A percentile compares a stretch with the other conserved stretches of the same genome.
These are phyloP conservation scores for Fusarium secorum DNA, from an alignment of 2,329 filamentous ascomycete genomes.

Conservation along the genomic window DNA sequence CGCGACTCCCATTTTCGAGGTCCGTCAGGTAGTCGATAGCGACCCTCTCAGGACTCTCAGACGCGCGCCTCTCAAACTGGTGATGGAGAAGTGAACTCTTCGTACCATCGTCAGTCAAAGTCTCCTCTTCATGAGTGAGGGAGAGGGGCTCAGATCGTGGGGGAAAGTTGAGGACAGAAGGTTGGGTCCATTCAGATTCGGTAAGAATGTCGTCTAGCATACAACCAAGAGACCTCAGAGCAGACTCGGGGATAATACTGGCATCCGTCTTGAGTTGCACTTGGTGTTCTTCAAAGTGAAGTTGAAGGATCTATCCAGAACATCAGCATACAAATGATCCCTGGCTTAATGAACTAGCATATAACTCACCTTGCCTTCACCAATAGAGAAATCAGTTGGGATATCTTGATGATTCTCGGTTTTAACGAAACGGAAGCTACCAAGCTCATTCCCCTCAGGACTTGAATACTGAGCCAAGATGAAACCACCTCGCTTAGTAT, in stretches of 20 bases:
- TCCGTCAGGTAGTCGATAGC: constrained; percentile 7
- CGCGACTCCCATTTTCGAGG: not conserved
- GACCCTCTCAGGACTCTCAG: not conserved
- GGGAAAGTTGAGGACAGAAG: constrained; percentile 22
- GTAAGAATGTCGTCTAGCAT: not conserved
- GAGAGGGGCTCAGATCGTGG: not conserved
- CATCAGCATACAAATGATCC: not conserved
- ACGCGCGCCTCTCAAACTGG: not conserved
- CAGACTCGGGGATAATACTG: not conserved
- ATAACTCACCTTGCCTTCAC: not conserved
- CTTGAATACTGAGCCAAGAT: not conserved
- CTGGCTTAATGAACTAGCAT: accelerated
- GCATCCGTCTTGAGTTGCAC: not conserved
- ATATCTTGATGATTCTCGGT: not conserved
- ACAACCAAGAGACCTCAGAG: not conserved
- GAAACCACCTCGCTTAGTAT: not conserved
- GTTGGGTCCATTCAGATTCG: not conserved
- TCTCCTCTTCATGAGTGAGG: not conserved
- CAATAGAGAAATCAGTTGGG: constrained; percentile 13
- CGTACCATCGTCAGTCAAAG: accelerated
- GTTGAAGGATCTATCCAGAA: not conserved
- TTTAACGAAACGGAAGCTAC: not conserved
- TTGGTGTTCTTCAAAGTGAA: not conserved
- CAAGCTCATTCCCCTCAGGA: accelerated
- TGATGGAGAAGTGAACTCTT: not conserved